These are phyloP conservation scores for Zasmidium angulare DNA, from an alignment of 2,329 filamentous ascomycete species.

Conservation along the genomic window DNA sequence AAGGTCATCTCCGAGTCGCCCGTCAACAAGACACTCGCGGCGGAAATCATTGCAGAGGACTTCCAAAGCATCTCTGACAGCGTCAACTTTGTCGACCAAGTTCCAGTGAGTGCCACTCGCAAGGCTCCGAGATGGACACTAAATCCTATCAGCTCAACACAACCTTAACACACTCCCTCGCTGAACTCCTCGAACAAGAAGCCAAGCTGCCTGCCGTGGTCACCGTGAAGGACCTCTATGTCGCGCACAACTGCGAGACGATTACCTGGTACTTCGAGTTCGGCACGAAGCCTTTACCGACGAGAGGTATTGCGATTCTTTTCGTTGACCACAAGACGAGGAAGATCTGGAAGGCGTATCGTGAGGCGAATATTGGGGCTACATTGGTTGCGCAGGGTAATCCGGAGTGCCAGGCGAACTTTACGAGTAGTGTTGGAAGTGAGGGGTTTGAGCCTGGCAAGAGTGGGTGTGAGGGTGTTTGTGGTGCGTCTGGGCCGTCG, in stretches of 20 bases:
- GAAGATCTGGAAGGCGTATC: slow-evolving; percentile 20
- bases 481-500: not conserved
- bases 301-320: slow-evolving; percentile 20
- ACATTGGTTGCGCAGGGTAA: slow-evolving; percentile 14
- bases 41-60: not conserved
- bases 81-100: slow-evolving; percentile 1
- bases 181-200: slow-evolving; percentile 21
- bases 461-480: not conserved
- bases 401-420: slow-evolving; percentile 17
- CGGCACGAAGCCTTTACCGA: slow-evolving; percentile 16
- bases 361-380: slow-evolving; percentile 19
- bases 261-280: slow-evolving; percentile 27
- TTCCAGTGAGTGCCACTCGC: not conserved
- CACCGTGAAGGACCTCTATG: slow-evolving; percentile 18
- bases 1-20: not conserved
- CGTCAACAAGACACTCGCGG: not conserved
- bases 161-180: slow-evolving; percentile 10
- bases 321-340: slow-evolving; percentile 16
- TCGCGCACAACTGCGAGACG: slow-evolving; percentile 19
- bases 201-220: slow-evolving; percentile 10
- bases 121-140: not conserved
- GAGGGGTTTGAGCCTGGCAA: slow-evolving; percentile 4
- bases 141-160: slow-evolving; percentile 12
- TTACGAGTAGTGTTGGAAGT: slow-evolving; percentile 1
- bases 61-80: slow-evolving; percentile 4